Base-by-base conservation (phyloP, 805 yeast genomes). In the Hyphopichia homilentoma region DNA sequence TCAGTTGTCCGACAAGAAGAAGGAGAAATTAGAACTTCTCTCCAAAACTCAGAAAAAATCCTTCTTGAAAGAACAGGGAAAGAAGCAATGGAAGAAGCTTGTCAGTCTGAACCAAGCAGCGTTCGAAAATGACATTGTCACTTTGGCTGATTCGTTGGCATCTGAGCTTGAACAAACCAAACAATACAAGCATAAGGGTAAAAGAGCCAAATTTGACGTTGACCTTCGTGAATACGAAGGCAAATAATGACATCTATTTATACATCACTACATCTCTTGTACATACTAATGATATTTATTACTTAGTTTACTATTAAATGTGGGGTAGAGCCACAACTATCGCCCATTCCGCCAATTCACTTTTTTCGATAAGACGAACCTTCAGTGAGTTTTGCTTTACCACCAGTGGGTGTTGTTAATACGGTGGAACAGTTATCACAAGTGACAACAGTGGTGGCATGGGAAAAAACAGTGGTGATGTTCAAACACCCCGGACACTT, bases 351-450 rank as follows among this genome's bases (percentile, higher is more conserved):
- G 12, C 30, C 21, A 27, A 43, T 43, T 83, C 86, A 90, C 87
- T 90, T 93, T 77, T 87, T 86, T 84, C 97, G 88, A 93, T 88
- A 93, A 61, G 98, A 93, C 68, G 95, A 85, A 73, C 99, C 99
- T 78, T 94, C 98, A 57, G 97, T 88, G 70, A 93, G 81, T 75
- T 84, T 88, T 65, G 97, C 97, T 81, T 93, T 93, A 79, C 99
- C 99, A 80, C 99, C 99, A 53, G 97, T 84, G 68, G 99, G 99
- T 64, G 93, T 83, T 77, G 97, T 89, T 66, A 93, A 84, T 50
- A 93, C 97, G 52, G 96, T 87, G 53, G 97, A 82, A 77, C 99
- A 93, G 36, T 95, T 81, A 65, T 94, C 97, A 81, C 99, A 93
- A 63, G 96, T 84, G 62, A 93, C 98, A 61, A 97, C 97, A 60